Evolutionary conservation across 164 flowering plant genomes (phyloP), one percentile per base, ranked within the genome.

Genomic region (Kalanchoe fedtschenkoi): DNA sequence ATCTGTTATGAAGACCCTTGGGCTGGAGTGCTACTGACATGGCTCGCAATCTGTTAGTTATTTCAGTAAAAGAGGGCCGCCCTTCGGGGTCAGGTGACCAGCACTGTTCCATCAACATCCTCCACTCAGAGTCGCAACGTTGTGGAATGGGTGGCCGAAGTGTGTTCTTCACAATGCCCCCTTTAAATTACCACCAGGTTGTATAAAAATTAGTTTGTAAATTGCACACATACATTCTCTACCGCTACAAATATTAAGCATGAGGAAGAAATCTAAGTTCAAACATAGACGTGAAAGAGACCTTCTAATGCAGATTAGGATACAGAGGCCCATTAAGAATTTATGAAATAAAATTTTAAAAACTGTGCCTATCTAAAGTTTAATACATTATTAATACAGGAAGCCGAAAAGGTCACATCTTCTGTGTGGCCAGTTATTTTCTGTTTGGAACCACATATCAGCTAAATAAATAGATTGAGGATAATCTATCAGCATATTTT

Each of bases 81-180:
- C 63, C 71, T 11, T 71, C 73, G 13, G 96, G 95, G n/a, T 87
- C 87, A 13, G 85, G 77, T 26, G 89, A 80, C 96, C 96, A 89
- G 65, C 96, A 89, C 43, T 82, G 71, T 70, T 87, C 93, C 91
- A 89, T 89, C 47, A 89, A 72, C 57, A 62, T 70, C 63, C 76
- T 78, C 96, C 96, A 89, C 28, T 78, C 89, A 1, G 89, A 69
- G 65, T 85, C 89, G 62, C 96, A 89, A 14, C 68, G 72, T 65
- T 77, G 79, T 30, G 96, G 96, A 17, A 89, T 73, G 2, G 77
- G 72, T 53, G 95, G 96, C 58, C 96, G 69, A 39, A 89, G 80
- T 17, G 78, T 82, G 75, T 87, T 87, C 65, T 69, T 87, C 61
- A 89, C 82, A 37, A 89, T 89, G 0, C 96, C 96, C 35, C 96